Evolutionary conservation across 164 flowering plant genomes (phyloP).

Genomic region (Magnolia kwangsiensis): DNA sequence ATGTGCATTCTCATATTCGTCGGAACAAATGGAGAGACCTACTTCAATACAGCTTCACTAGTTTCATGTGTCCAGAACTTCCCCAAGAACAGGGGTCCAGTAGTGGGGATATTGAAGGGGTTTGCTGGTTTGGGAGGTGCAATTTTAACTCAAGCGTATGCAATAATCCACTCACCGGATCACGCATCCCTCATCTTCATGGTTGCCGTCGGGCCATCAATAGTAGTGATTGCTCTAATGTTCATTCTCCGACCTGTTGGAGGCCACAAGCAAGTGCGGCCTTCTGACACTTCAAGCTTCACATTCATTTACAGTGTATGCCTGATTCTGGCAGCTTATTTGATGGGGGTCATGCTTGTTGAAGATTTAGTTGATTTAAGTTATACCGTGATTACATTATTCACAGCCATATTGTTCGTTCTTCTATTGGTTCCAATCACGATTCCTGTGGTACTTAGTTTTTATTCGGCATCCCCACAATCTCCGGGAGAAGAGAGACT

Average conservation of each 20-base stretch:
- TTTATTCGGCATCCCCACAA: slow-evolving; percentile 28
- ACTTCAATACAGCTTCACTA: slow-evolving; percentile 83
- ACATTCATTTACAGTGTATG: slow-evolving; percentile 73
- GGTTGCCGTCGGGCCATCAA: slow-evolving; percentile 94
- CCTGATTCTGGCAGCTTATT: slow-evolving; percentile 86
- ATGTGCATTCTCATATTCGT: slow-evolving; percentile 89
- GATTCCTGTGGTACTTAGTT: slow-evolving; percentile 56
- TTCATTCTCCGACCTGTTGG: slow-evolving; percentile 87
- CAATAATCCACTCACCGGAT: slow-evolving; percentile 66
- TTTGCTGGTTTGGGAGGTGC: slow-evolving; percentile 96
- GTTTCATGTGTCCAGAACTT: slow-evolving; percentile 97
- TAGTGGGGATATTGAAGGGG: slow-evolving; percentile 94
- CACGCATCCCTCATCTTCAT: slow-evolving; percentile 82
- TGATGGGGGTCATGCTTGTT: slow-evolving; percentile 94
- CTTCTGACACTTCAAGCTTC: slow-evolving; percentile 70
- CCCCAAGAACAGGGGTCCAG: slow-evolving; percentile 90
- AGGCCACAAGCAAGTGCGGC: slow-evolving; percentile 80
- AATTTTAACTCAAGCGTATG: slow-evolving; percentile 78
- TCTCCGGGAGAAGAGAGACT: slow-evolving; percentile 53
- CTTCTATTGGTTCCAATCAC: slow-evolving; percentile 61
- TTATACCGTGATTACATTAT: slow-evolving; percentile 44
- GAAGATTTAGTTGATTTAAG: slow-evolving; percentile 71
- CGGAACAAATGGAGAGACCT: slow-evolving; percentile 95
- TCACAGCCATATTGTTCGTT: slow-evolving; percentile 60
- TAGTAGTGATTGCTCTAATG: slow-evolving; percentile 78